Base-by-base conservation (phyloP, 352 stramenopile species). In the Globisporangium alternatum region DNA sequence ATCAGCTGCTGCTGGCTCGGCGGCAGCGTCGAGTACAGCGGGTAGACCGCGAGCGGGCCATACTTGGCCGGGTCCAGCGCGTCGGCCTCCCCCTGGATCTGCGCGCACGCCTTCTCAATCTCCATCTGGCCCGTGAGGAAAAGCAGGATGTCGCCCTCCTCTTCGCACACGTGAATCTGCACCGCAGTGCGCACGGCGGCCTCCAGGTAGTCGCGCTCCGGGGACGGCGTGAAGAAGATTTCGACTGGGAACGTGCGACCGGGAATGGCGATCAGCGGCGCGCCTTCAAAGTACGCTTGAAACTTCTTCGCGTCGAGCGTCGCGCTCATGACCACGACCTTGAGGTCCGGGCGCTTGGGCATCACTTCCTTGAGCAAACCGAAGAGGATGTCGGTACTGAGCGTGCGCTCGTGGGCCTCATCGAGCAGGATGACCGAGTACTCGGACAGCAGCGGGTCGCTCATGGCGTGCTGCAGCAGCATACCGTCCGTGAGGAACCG, bases 51-150 rank as follows among this genome's bases (percentile, higher is more conserved):
- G 87, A 83, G 98, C 76, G 83, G 81, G 0, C 63, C 99, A 82
- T 78, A 99, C 81, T 88, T 99, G 83, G 68, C 91, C 71, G 70
- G 99, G 97, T 79, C 97, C 70, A 78, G 80, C 68, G 56, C 91
- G 82, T 76, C 99, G 63, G 70, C 84, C 66, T 80, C 87, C 51
- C 53, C 93, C 90, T 69, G 97, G 76, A 88, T 98, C 74, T 75
- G 88, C 77, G 57, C 98, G 68, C 70, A 98, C 80, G 86, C 99
- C 87, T 72, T 96, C 77, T 99, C 97, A 69, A 99, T 99, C 80
- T 99, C 98, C 67, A 98, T 81, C 70, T 99, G 97, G 67, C 98
- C 98, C 10, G 97, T 99, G 22, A 99, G 77, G 74, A 99, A 99
- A 2, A 99, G 77, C n/a, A 99, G 72, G 37, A 99, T 97, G 77